phyloP scores from a whole-genome alignment of 805 yeast genomes.

The Saccharomyces kudriavzevii region DNA sequence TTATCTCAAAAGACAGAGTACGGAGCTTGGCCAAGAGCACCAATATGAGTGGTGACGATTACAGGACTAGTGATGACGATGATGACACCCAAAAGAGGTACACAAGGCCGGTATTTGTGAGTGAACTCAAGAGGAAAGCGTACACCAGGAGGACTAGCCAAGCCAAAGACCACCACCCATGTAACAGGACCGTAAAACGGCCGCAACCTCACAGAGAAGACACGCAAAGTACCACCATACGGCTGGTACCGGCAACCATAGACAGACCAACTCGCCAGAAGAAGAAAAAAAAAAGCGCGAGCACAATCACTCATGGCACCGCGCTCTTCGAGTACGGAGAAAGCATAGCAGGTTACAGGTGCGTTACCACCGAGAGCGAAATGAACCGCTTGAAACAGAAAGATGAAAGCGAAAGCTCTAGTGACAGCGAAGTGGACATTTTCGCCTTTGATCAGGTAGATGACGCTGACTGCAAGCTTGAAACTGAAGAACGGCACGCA shows the following conservation, averaged over 20 bases:
- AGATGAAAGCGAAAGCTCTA: neutral
- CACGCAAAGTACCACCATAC: neutral
- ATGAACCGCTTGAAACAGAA: neutral
- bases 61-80: neutral
- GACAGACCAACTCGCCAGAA: neutral
- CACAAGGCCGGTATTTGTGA: neutral
- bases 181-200: neutral
- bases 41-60: neutral
- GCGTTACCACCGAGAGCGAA: slow-evolving; percentile 8
- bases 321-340: slow-evolving; percentile 13
- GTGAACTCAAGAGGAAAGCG: neutral
- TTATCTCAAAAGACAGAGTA: neutral
- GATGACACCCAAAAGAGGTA: neutral
- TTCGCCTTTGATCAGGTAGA: slow-evolving; percentile 1
- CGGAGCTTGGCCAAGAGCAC: neutral
- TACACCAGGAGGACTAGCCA: neutral
- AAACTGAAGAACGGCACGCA: neutral
- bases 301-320: neutral
- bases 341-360: slow-evolving; percentile 13
- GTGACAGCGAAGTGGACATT: neutral
- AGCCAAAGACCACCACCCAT: neutral
- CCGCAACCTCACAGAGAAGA: neutral
- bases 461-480: neutral
- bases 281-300: neutral
- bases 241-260: neutral